phyloP scores from a whole-genome alignment of 2,329 filamentous ascomycete species.

The Pseudonectria buxi region DNA sequence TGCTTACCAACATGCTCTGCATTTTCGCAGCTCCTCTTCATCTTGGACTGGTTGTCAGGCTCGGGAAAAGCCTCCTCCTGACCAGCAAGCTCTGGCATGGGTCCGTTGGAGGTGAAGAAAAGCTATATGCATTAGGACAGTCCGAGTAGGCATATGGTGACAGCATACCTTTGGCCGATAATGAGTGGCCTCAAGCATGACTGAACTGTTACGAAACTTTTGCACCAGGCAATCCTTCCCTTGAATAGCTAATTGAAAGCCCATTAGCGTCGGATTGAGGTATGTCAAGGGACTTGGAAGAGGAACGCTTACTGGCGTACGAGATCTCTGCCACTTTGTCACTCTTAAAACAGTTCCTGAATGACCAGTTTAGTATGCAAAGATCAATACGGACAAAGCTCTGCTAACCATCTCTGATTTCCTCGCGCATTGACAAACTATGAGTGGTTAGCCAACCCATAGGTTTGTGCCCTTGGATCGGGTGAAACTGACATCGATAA shows the following conservation, averaged over 20 bases:
- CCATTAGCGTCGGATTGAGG: conserved; percentile 11
- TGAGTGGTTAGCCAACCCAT: conserved; percentile 3
- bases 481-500: conserved; percentile 53
- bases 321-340: conserved; percentile 85
- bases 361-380: conserved; percentile 1
- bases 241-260: conserved; percentile 63
- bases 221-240: conserved; percentile 84
- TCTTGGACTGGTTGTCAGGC: conserved; percentile 80
- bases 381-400: background rate
- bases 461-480: background rate
- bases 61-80: conserved; percentile 68
- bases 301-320: conserved; percentile 72
- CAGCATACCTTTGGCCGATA: conserved; percentile 72
- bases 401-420: conserved; percentile 59
- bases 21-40: conserved; percentile 81
- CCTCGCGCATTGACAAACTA: conserved; percentile 66
- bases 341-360: conserved; percentile 72
- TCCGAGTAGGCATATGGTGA: background rate
- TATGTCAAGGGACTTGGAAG: rapidly evolving
- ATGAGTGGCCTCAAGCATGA: conserved; percentile 79
- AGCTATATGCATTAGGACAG: conserved; percentile 30
- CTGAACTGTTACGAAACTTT: conserved; percentile 94
- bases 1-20: conserved; percentile 72
- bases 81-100: conserved; percentile 50
- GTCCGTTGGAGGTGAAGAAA: conserved; percentile 45